Evolutionary conservation across 768 basidiomycete species (phyloP).

Genomic region (Leccinellum albellum): DNA sequence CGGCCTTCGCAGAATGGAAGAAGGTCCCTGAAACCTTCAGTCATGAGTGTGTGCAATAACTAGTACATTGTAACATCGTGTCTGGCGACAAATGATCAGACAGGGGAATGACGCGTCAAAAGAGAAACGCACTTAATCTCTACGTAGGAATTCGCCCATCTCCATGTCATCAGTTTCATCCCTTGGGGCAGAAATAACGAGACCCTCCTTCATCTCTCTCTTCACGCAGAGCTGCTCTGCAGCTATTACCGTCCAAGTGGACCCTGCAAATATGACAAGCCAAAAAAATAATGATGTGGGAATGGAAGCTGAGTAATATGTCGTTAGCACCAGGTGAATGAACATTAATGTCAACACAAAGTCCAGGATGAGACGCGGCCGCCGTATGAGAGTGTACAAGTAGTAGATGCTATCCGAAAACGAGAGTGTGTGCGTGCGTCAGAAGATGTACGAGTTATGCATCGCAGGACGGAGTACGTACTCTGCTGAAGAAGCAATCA

Average conservation of each 20-base stretch:
- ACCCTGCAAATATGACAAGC: constrained; percentile 68
- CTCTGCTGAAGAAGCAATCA: constrained; percentile 80
- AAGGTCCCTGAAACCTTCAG: constrained; percentile 13
- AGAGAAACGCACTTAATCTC: constrained; percentile 52
- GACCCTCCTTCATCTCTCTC: constrained; percentile 84
- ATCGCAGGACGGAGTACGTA: constrained; percentile 42
- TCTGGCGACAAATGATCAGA: constrained; percentile 6
- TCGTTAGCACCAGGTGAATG: constrained; percentile 90
- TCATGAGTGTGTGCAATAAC: constrained; percentile 12
- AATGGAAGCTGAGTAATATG: constrained; percentile 63
- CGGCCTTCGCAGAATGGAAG: not conserved
- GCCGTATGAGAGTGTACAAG: constrained; percentile 81
- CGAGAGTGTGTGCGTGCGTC: constrained; percentile 6
- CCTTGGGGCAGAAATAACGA: constrained; percentile 47
- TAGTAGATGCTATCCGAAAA: constrained; percentile 55
- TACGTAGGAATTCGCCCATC: constrained; percentile 45
- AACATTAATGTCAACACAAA: constrained; percentile 88
- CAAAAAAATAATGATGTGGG: constrained; percentile 95
- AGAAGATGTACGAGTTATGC: not conserved
- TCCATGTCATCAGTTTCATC: constrained; percentile 54
- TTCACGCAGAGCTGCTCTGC: constrained; percentile 92
- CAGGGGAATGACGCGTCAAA: not conserved
- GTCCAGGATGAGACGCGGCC: constrained; percentile 93
- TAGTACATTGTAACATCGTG: constrained; percentile 23
- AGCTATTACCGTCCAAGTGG: constrained; percentile 69